Evolutionary conservation across 805 yeast species (phyloP), one percentile per base, ranked within the genome.

Genomic region (Hyphopichia homilentoma): DNA sequence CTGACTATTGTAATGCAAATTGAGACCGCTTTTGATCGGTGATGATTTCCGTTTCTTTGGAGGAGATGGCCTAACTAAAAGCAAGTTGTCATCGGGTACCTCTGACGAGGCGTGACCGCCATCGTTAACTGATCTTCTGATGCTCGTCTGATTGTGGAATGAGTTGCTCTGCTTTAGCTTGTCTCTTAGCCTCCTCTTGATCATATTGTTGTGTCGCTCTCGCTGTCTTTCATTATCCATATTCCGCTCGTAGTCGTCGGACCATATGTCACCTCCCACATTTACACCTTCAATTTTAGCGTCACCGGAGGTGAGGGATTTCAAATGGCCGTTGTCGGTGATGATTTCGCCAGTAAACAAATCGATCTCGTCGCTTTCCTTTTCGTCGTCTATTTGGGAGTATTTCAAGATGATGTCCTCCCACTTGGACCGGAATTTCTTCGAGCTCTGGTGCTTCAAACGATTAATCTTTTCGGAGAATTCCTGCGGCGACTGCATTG

Each of bases 251-350:
- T 58, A 57, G 35, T 59, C 53, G 7, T 48, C 46, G 1, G 59
- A 47, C 77, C 77, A 72, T 16, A 66, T 56, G 35, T 54, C 47
- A 8, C 54, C 51, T 11, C 43, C 44, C 8, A 46, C 21, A 21
- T 25, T 35, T 9, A 30, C 35, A 8, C 37, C 45, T 23, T 31
- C 35, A n/a, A 36, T 25, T 11, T n/a, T 27, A 7, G 30, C 32
- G 13, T 27, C 30, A 6, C 23, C 32, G 5, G 33, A 27, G 3
- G 36, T 41, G 35, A 81, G 45, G 2, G 79, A 71, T 35, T 72
- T 56, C 15, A 84, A 44, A 53, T 84, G 94, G 2, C 95, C 95
- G 32, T 75, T 70, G 45, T 84, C 88, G 20, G 63, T 72, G 2
- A 79, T 52, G 2, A 84, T 71, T 35, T 71, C 65, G 1, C 90